Conservation (phyloP, 441 rosid species). For the Viola pubescens region DNA sequence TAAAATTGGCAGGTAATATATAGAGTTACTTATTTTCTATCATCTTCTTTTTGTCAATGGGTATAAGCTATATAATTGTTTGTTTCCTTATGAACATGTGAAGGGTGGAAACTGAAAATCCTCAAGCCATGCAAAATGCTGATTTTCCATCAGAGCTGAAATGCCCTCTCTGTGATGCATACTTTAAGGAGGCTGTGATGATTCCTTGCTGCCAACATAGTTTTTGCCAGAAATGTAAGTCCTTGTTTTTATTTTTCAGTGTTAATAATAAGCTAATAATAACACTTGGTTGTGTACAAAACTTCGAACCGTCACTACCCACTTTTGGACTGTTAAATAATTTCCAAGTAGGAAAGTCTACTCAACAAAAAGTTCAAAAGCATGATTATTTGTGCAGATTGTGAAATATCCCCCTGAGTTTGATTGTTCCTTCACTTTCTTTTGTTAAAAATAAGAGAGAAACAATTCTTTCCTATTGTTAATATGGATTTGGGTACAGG, state of each 20-base stretch:
- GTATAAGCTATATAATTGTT: constrained; percentile 9
- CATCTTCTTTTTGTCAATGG: neutral
- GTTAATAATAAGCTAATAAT: no score
- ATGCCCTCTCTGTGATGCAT: constrained; percentile 36
- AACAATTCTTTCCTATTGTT: neutral
- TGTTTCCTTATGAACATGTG: constrained; percentile 11
- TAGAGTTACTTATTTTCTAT: neutral
- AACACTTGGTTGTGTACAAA: no score
- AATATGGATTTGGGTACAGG: constrained; percentile 24
- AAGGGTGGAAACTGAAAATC: constrained; percentile 19
- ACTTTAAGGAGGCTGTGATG: constrained; percentile 49
- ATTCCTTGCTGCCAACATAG: constrained; percentile 58
- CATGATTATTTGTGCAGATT: neutral
- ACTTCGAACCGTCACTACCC: no score
- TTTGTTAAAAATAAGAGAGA: no score
- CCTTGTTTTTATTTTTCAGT: no score
- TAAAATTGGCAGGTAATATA: constrained; percentile 24
- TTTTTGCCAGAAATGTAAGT: constrained; percentile 49
- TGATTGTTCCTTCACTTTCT: no score
- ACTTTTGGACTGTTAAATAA: neutral
- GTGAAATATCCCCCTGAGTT: neutral
- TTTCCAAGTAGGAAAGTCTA: neutral
- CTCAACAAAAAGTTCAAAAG: neutral
- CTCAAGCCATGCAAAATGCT: constrained; percentile 19
- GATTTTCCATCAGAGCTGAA: constrained; percentile 38